phyloP scores from a whole-genome alignment of 352 stramenopile species.

The Globisporangium carolinianum region DNA sequence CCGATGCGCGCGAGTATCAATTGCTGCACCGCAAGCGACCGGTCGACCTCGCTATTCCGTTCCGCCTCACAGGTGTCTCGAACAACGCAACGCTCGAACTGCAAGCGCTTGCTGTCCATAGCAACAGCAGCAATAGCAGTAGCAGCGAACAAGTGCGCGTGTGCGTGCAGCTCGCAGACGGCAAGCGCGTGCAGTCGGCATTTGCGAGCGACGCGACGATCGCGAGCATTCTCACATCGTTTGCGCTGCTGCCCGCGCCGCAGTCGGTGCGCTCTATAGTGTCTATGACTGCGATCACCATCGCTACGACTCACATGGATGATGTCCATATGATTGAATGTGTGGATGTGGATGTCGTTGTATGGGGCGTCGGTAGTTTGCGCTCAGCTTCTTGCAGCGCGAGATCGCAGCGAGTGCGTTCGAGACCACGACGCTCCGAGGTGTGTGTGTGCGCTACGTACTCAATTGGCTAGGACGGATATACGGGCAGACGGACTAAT shows the following conservation, averaged over 20 bases:
- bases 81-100: conserved; percentile 79
- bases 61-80: conserved; percentile 79
- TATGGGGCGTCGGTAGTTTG: conserved; percentile 32
- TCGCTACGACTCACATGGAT: too few species aligned
- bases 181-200: conserved; percentile 63
- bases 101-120: conserved; percentile 19
- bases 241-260: conserved; percentile 39
- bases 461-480: too few species aligned
- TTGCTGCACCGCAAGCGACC: conserved; percentile 55
- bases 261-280: conserved; percentile 23
- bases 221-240: conserved; percentile 43
- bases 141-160: conserved; percentile 50
- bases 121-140: neutral
- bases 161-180: conserved; percentile 69
- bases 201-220: conserved; percentile 55
- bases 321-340: neutral
- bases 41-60: conserved; percentile 78
- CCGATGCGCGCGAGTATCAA: conserved; percentile 35
- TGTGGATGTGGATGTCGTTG: neutral
- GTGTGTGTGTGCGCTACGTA: conserved; percentile 13
- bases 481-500: too few species aligned
- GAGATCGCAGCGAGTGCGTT: conserved; percentile 56
- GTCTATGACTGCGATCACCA: neutral
- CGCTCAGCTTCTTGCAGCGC: conserved; percentile 69
- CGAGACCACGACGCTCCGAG: conserved; percentile 53